These are phyloP conservation scores for Bombardia bombarda DNA, from an alignment of 495 filamentous ascomycete species.

Conservation along the genomic window DNA sequence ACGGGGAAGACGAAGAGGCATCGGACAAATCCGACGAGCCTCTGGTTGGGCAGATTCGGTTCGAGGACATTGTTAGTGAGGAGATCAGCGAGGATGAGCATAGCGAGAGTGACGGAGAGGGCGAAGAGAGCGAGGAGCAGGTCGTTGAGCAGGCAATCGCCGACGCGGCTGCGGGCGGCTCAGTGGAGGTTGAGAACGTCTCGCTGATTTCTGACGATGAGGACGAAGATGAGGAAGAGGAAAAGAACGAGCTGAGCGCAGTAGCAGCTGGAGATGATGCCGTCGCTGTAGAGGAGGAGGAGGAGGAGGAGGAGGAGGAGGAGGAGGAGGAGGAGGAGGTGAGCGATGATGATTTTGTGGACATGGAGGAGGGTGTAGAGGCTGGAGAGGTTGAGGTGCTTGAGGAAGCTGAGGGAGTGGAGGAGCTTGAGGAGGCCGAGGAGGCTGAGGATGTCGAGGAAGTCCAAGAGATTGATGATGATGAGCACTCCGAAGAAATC, in stretches of 20 bases:
- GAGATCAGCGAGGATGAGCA: no score
- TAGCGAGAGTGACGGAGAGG: no score
- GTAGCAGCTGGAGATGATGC: neutral
- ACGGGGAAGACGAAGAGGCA: neutral
- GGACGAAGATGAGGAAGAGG: neutral
- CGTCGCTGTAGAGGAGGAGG: neutral
- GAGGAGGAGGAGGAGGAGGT: neutral
- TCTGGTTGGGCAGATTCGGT: no score
- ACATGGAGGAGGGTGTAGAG: neutral
- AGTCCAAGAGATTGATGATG: neutral
- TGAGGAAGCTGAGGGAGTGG: slow-evolving; percentile 6
- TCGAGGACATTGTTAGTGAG: no score
- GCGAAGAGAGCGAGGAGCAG: no score
- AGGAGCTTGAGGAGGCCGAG: neutral
- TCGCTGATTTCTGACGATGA: neutral
- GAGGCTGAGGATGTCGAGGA: neutral
- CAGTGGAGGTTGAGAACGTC: neutral
- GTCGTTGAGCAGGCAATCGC: neutral
- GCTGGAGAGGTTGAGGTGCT: neutral
- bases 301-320: neutral
- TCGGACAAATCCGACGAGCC: no score
- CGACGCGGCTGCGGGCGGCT: neutral
- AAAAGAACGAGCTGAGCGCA: neutral
- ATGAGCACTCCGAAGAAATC: neutral
- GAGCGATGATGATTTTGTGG: neutral